Conservation (phyloP, 2,329 filamentous ascomycete species). For the Phaeosphaeriaceae sp. region DNA sequence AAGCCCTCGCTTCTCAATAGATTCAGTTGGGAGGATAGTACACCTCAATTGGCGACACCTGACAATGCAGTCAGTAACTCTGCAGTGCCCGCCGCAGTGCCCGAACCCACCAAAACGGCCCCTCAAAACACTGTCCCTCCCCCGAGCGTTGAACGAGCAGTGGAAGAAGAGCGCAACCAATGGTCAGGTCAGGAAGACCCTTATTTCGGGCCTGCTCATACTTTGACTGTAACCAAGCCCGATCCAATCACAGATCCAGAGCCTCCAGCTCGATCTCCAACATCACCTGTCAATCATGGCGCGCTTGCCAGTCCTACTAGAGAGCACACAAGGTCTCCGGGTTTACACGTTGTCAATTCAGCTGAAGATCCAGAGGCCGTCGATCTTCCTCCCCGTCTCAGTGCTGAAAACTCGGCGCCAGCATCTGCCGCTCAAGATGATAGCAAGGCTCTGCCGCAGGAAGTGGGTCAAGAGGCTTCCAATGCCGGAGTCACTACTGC, state of each 20-base stretch:
- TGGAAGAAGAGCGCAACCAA: slow-evolving; percentile 25
- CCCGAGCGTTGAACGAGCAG: slow-evolving; percentile 21
- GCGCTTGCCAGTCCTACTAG: slow-evolving; percentile 25
- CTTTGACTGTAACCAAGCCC: slow-evolving; percentile 29
- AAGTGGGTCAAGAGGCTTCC: slow-evolving; percentile 6
- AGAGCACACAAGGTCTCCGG: slow-evolving; percentile 34
- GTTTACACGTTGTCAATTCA: slow-evolving; percentile 56
- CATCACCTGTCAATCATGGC: slow-evolving; percentile 23
- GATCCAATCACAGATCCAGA: slow-evolving; percentile 29
- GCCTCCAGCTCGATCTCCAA: slow-evolving; percentile 17
- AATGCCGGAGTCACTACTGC: slow-evolving; percentile 15
- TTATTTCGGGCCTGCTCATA: slow-evolving; percentile 39
- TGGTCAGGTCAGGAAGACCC: slow-evolving; percentile 28
- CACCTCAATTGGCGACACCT: slow-evolving; percentile 15
- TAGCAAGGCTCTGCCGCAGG: slow-evolving; percentile 10
- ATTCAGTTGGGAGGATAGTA: slow-evolving; percentile 43
- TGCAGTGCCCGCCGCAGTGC: slow-evolving; percentile 8
- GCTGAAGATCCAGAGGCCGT: slow-evolving; percentile 47
- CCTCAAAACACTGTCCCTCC: slow-evolving; percentile 14
- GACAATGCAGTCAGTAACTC: slow-evolving; percentile 15
- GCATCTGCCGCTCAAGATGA: slow-evolving; percentile 18
- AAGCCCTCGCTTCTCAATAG: slow-evolving; percentile 33
- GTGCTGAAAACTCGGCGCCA: slow-evolving; percentile 26
- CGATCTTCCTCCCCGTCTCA: slow-evolving; percentile 45
- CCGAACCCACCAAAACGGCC: slow-evolving; percentile 17